A percentile compares a stretch with the other conserved stretches of the same genome.
phyloP scores from a whole-genome alignment of 148 eudicot species.

The Diospyros lotus region DNA sequence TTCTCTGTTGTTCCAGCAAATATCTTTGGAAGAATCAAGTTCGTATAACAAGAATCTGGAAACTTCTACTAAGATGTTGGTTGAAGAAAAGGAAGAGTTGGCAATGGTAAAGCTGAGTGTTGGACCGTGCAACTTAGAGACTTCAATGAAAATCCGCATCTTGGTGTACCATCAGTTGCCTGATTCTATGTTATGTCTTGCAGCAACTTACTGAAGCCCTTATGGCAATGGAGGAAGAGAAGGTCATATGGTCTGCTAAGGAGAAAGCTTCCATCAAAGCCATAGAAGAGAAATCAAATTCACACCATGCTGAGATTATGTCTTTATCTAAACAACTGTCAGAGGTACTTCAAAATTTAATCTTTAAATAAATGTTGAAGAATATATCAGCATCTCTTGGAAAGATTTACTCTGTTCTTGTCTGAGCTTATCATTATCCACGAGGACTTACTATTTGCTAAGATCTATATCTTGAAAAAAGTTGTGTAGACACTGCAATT shows the following conservation, averaged over 20 bases:
- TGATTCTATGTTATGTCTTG: constrained; percentile 15
- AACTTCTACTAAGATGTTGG: constrained; percentile 39
- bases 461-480: not conserved
- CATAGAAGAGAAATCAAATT: constrained; percentile 51
- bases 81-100: constrained; percentile 76
- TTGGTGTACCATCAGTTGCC: constrained; percentile 15
- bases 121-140: not conserved
- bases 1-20: constrained; percentile 36
- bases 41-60: constrained; percentile 38
- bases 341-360: constrained; percentile 38
- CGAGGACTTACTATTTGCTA: not conserved
- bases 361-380: not conserved
- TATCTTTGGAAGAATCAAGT: constrained; percentile 53
- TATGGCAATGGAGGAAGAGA: constrained; percentile 84
- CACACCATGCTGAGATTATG: constrained; percentile 42
- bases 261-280: constrained; percentile 81
- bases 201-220: constrained; percentile 95
- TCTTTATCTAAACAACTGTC: constrained; percentile 46
- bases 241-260: constrained; percentile 80
- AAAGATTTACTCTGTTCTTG: constrained; percentile 9
- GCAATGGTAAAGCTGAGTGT: constrained; percentile 54
- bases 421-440: constrained; percentile 4
- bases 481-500: too few species aligned
- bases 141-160: not conserved
- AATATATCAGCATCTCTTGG: constrained; percentile 2